A percentile compares a stretch with the other conserved stretches of the same genome.
These are phyloP conservation scores for Saturnispora serradocipensis DNA, from an alignment of 805 yeast species.

Conservation along the genomic window DNA sequence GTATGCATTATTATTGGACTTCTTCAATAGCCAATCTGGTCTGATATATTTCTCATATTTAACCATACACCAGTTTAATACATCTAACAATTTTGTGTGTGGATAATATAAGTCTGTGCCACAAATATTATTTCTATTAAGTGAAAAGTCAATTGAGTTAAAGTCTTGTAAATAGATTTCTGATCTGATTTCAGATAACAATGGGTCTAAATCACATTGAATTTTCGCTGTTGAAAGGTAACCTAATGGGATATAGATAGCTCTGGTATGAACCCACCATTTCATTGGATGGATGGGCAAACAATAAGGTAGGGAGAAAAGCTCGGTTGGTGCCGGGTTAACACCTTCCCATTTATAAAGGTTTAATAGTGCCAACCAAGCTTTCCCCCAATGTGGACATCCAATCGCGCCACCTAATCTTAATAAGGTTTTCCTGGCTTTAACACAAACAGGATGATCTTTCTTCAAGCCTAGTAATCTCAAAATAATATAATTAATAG, in stretches of 20 bases:
- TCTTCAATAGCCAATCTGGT: slow-evolving; percentile 60
- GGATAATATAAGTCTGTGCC: slow-evolving; percentile 93
- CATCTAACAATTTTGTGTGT: slow-evolving; percentile 60
- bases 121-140: slow-evolving; percentile 76
- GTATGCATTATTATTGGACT: slow-evolving; percentile 44
- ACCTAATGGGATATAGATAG: slow-evolving; percentile 80
- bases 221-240: slow-evolving; percentile 55
- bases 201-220: slow-evolving; percentile 51
- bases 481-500: slow-evolving; percentile 73
- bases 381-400: slow-evolving; percentile 96
- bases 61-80: slow-evolving; percentile 50
- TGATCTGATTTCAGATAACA: slow-evolving; percentile 54
- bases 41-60: slow-evolving; percentile 64
- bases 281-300: slow-evolving; percentile 86
- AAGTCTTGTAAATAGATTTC: slow-evolving; percentile 72
- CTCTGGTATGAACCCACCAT: slow-evolving; percentile 99
- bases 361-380: slow-evolving; percentile 75
- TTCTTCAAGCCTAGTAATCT: slow-evolving; percentile 69
- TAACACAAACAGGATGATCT: slow-evolving; percentile 67
- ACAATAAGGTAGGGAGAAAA: slow-evolving; percentile 78
- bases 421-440: slow-evolving; percentile 63
- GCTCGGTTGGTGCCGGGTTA: slow-evolving; percentile 95
- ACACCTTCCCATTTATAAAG: slow-evolving; percentile 94
- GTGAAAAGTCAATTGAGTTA: slow-evolving; percentile 55
- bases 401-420: slow-evolving; percentile 84